Conservation (phyloP, 768 basidiomycete genomes). For the Panellus pusillus region DNA sequence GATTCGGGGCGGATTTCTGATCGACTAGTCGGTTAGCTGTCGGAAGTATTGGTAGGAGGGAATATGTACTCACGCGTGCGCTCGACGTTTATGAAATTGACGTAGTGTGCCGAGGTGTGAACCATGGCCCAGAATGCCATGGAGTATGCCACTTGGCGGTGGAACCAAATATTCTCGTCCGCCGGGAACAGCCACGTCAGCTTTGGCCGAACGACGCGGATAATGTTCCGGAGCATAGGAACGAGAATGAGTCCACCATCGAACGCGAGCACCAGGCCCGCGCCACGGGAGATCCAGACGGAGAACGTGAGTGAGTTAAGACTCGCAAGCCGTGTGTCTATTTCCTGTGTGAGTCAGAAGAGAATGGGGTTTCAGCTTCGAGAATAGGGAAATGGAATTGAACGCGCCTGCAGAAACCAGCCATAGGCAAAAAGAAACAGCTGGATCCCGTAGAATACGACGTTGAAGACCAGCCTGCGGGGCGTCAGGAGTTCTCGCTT, state of each 20-base stretch:
- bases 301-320: slow-evolving; percentile 81
- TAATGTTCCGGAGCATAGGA: slow-evolving; percentile 86
- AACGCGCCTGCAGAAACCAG: slow-evolving; percentile 79
- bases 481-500: slow-evolving; percentile 64
- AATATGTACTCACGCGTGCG: slow-evolving; percentile 60
- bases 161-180: slow-evolving; percentile 96
- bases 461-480: slow-evolving; percentile 67
- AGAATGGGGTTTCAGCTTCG: neutral
- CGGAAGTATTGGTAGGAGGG: neutral
- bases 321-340: slow-evolving; percentile 61
- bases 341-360: slow-evolving; percentile 41
- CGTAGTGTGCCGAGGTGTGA: slow-evolving; percentile 90
- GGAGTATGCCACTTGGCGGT: slow-evolving; percentile 91
- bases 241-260: slow-evolving; percentile 84
- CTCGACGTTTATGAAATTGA: slow-evolving; percentile 92
- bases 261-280: slow-evolving; percentile 88
- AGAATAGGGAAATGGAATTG: too few relatives aligned
- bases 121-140: slow-evolving; percentile 93
- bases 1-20: slow-evolving; percentile 76
- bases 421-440: slow-evolving; percentile 76
- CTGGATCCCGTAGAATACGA: slow-evolving; percentile 80
- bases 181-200: slow-evolving; percentile 84
- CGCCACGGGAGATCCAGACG: slow-evolving; percentile 89
- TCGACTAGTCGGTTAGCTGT: neutral
- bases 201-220: slow-evolving; percentile 79